phyloP scores from a whole-genome alignment of 768 basidiomycete species.

The Russula sp. region DNA sequence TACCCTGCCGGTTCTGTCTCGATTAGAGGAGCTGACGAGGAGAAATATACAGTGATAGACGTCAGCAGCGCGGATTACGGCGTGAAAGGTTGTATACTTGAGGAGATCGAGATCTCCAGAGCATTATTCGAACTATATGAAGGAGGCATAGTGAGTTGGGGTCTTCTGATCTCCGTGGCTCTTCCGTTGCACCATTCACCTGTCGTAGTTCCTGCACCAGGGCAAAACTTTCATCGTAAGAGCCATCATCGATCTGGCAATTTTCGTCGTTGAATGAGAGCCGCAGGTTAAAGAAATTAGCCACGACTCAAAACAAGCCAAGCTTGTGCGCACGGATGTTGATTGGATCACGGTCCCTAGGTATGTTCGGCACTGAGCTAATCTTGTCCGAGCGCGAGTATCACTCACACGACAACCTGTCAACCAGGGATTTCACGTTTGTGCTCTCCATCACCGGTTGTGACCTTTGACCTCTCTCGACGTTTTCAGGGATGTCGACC shows the following conservation, averaged over 20 bases:
- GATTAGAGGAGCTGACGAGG: constrained; percentile 71
- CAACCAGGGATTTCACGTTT: constrained; percentile 67
- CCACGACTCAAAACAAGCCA: constrained; percentile 70
- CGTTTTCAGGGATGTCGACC: constrained; percentile 47
- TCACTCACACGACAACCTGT: background rate
- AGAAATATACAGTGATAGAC: constrained; percentile 70
- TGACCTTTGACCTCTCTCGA: background rate
- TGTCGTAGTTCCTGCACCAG: constrained; percentile 75
- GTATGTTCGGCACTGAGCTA: constrained; percentile 27
- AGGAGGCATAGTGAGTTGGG: constrained; percentile 62
- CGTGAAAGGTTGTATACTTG: constrained; percentile 44
- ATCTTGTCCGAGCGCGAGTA: background rate
- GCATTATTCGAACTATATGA: constrained; percentile 87
- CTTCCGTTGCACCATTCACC: background rate
- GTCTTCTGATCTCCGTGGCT: background rate
- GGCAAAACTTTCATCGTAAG: constrained; percentile 72
- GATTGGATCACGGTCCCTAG: constrained; percentile 76
- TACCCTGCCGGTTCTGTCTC: constrained; percentile 66
- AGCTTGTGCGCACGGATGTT: constrained; percentile 64
- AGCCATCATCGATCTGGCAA: background rate
- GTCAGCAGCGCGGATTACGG: constrained; percentile 38
- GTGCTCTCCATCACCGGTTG: constrained; percentile 21
- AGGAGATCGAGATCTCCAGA: constrained; percentile 77
- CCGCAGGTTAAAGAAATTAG: constrained; percentile 69
- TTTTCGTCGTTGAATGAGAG: background rate